These are phyloP conservation scores for Globisporangium spinosum DNA, from an alignment of 352 stramenopile species.

Conservation along the genomic window DNA sequence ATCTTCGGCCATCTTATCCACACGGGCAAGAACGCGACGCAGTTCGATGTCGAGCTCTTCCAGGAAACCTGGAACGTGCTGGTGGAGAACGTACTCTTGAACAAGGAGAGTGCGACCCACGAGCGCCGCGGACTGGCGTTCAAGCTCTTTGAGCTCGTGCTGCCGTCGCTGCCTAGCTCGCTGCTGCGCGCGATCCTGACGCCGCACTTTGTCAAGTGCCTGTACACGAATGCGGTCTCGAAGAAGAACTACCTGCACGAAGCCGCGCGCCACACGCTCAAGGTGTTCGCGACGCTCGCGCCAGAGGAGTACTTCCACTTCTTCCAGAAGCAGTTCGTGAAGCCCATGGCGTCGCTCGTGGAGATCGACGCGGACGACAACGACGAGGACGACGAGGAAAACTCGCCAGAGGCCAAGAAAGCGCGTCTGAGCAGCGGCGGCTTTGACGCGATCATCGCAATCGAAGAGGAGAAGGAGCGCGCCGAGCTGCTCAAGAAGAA, in stretches of 20 bases:
- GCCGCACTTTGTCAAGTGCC: conserved; percentile 73
- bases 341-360: conserved; percentile 57
- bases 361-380: conserved; percentile 29
- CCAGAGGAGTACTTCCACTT: conserved; percentile 71
- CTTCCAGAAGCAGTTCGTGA: conserved; percentile 62
- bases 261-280: conserved; percentile 63
- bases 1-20: conserved; percentile 76
- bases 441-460: conserved; percentile 64
- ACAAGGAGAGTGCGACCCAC: conserved; percentile 48
- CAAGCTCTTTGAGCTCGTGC: conserved; percentile 80
- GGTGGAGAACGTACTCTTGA: conserved; percentile 73
- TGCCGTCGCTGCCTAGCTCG: conserved; percentile 42
- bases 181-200: conserved; percentile 65
- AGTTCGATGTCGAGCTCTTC: conserved; percentile 62
- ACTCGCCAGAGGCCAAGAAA: conserved; percentile 28
- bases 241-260: conserved; percentile 85
- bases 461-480: conserved; percentile 81
- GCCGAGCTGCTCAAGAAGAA: conserved; percentile 46
- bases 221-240: conserved; percentile 78
- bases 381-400: conserved; percentile 30
- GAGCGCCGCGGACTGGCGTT: conserved; percentile 73
- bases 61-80: conserved; percentile 78
- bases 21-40: conserved; percentile 26
- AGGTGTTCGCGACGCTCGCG: conserved; percentile 45
- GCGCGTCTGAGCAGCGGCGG: conserved; percentile 38